A percentile compares a stretch with the other conserved stretches of the same genome.
phyloP scores from a whole-genome alignment of 2,329 filamentous ascomycete species.

The Corynespora cassiicola region DNA sequence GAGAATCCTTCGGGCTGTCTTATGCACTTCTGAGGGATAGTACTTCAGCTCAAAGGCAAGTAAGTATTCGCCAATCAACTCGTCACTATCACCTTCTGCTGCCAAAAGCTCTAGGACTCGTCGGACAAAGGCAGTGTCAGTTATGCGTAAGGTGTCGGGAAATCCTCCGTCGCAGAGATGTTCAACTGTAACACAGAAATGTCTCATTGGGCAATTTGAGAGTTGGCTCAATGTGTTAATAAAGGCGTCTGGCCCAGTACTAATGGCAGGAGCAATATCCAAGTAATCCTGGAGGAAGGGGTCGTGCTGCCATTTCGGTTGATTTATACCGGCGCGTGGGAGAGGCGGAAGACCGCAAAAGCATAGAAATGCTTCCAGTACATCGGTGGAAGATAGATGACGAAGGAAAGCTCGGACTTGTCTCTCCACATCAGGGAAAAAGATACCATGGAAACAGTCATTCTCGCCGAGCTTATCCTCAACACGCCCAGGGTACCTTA shows the following conservation, averaged over 20 bases:
- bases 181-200: conserved; percentile 29
- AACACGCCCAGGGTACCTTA: conserved; percentile 72
- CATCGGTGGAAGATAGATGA: conserved; percentile 46
- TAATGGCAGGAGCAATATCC: not conserved
- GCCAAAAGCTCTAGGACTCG: conserved; percentile 65
- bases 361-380: conserved; percentile 71
- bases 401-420: conserved; percentile 59
- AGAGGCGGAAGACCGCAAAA: conserved; percentile 60
- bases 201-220: conserved; percentile 14
- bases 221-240: conserved; percentile 12
- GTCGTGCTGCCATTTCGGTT: conserved; percentile 56
- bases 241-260: conserved; percentile 16
- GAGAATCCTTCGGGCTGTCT: conserved; percentile 75
- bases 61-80: conserved; percentile 70
- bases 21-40: conserved; percentile 64
- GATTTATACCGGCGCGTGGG: conserved; percentile 25
- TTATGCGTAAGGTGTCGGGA: conserved; percentile 8
- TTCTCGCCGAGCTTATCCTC: conserved; percentile 77
- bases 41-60: conserved; percentile 70
- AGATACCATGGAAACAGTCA: conserved; percentile 82
- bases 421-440: conserved; percentile 76
- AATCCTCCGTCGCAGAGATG: conserved; percentile 34
- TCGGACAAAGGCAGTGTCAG: conserved; percentile 25
- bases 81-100: conserved; percentile 35
- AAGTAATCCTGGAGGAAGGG: conserved; percentile 57